These are phyloP conservation scores for Trichoderma orchidacearum DNA, from an alignment of 495 filamentous ascomycete genomes.

Conservation along the genomic window DNA sequence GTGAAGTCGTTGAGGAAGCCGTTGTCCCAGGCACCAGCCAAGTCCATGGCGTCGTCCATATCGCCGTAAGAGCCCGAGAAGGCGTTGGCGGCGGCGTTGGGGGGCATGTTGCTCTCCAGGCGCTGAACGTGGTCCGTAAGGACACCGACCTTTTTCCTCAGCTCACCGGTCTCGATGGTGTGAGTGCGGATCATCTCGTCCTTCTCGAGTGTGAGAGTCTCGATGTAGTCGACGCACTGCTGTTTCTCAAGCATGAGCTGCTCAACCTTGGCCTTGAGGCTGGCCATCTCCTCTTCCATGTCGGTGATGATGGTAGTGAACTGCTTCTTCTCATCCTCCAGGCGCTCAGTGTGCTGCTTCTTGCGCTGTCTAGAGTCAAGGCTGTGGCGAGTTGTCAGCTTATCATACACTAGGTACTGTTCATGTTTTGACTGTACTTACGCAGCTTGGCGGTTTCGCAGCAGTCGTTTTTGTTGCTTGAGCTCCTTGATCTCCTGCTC, in stretches of 20 bases:
- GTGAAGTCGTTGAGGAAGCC: conserved; percentile 53
- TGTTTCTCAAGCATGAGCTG: conserved; percentile 54
- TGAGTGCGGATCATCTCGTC: conserved; percentile 80
- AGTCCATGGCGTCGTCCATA: conserved; percentile 74
- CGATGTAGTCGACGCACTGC: conserved; percentile 59
- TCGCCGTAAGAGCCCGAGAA: conserved; percentile 59
- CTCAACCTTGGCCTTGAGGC: conserved; percentile 52
- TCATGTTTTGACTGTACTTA: conserved; percentile 36
- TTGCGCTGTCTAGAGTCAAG: conserved; percentile 95
- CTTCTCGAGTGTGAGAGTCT: conserved; percentile 70
- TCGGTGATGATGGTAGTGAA: conserved; percentile 59
- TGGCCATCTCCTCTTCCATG: conserved; percentile 65
- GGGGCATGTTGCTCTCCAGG: conserved; percentile 47
- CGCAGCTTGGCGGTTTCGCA: conserved; percentile 94
- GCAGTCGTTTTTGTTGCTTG: conserved; percentile 92
- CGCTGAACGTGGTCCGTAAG: conserved; percentile 76
- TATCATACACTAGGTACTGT: conserved; percentile 8
- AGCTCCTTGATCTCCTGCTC: conserved; percentile 95
- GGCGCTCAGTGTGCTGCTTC: conserved; percentile 94
- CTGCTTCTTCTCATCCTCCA: conserved; percentile 94
- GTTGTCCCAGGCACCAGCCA: conserved; percentile 61
- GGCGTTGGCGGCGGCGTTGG: conserved; percentile 39
- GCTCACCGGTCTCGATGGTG: conserved; percentile 84
- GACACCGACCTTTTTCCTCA: conserved; percentile 90
- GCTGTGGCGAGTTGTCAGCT: conserved; percentile 40